Percentiles rank a stretch among this genome's conserved stretches.
phyloP scores from a whole-genome alignment of 139 green algal genomes.

The Chlamydomonas eustigma region DNA sequence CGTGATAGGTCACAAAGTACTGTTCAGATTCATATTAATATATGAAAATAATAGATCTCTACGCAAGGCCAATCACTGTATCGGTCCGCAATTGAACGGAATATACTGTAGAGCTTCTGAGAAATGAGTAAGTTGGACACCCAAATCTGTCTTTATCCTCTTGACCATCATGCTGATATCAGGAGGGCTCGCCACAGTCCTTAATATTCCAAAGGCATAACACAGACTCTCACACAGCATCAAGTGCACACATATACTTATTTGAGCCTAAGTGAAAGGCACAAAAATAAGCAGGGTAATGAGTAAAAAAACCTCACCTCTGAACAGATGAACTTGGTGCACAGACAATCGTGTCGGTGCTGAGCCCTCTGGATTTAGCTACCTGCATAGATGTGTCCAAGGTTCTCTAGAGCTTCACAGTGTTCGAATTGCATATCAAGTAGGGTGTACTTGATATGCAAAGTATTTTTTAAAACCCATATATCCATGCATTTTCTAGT shows the following conservation, averaged over 20 bases:
- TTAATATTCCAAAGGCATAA: no score
- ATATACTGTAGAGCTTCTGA: constrained; percentile 3
- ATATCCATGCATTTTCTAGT: no score
- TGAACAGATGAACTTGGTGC: not conserved
- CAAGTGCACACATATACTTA: not conserved
- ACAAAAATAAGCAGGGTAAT: not conserved
- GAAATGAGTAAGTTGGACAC: constrained; percentile 1
- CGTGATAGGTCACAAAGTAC: no score
- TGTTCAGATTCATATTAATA: no score
- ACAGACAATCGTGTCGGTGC: not conserved
- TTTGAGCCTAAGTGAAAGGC: not conserved
- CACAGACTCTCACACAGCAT: no score
- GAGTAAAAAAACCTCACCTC: not conserved
- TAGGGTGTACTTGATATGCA: no score
- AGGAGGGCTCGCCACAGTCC: constrained; percentile 2
- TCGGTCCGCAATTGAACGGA: not conserved
- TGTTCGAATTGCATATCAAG: no score
- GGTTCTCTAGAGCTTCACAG: no score
- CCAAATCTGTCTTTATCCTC: not conserved
- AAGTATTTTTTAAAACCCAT: no score
- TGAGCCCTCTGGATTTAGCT: not conserved
- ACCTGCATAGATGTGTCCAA: not conserved
- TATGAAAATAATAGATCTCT: no score
- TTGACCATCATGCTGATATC: constrained; percentile 16
- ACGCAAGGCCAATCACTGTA: no score